Evolutionary conservation across 306 rosid genomes (phyloP).

Genomic region (Cyamopsis tetragonoloba): DNA sequence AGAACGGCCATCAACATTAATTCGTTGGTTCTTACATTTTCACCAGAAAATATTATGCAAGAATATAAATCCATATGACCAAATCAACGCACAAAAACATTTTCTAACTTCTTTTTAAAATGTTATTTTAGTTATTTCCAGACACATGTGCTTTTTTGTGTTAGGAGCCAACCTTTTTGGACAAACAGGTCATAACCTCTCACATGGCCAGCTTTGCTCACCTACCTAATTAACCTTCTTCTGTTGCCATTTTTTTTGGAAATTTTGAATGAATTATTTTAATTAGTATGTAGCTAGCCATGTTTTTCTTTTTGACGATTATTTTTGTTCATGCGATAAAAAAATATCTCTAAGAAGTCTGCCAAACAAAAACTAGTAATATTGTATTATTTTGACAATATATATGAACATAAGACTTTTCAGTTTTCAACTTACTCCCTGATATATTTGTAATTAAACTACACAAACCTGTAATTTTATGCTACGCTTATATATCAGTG

Average conservation of each 20-base stretch:
- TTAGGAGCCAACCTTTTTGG: constrained; percentile 20
- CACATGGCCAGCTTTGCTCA: not conserved
- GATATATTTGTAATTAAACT: not conserved
- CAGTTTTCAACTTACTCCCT: not conserved
- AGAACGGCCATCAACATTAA: constrained; percentile 2
- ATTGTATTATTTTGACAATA: not conserved
- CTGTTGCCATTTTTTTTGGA: constrained; percentile 6
- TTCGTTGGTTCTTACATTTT: not conserved
- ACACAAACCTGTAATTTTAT: not conserved
- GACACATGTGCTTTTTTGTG: not conserved
- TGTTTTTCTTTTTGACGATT: not conserved
- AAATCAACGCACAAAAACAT: too few relatives aligned
- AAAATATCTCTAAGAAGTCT: not conserved
- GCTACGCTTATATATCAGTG: not conserved
- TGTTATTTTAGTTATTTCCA: not conserved
- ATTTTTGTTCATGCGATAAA: not conserved
- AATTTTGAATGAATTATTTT: not conserved
- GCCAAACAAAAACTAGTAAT: too few relatives aligned
- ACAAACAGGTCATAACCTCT: constrained; percentile 5
- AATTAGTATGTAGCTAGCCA: too few relatives aligned
- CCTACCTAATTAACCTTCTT: not conserved
- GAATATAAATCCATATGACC: too few relatives aligned
- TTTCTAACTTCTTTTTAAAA: not conserved
- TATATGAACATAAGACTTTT: not conserved
- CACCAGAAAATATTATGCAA: not conserved